phyloP scores from a whole-genome alignment of 2,329 filamentous ascomycete genomes.

The Fusarium fujikuroi region DNA sequence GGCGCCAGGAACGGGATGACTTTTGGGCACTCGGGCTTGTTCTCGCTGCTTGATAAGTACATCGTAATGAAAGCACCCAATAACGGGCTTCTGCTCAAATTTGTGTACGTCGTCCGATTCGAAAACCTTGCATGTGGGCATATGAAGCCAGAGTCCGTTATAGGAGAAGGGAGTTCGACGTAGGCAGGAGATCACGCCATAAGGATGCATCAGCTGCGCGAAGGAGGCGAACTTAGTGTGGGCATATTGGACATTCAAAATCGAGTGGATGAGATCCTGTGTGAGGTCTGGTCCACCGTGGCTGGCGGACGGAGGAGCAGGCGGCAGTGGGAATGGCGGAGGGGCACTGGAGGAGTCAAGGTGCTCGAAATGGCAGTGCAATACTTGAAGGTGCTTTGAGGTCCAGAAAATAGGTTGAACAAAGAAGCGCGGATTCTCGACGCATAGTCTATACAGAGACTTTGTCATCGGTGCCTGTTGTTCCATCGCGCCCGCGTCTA shows the following conservation, averaged over 20 bases:
- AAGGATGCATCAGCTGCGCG: too few species aligned
- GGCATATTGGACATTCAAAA: too few species aligned
- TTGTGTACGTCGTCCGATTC: fast-evolving
- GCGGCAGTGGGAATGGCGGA: too few species aligned
- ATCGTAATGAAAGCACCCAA: background rate
- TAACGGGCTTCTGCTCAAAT: fast-evolving
- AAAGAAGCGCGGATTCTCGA: fast-evolving
- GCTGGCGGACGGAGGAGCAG: too few species aligned
- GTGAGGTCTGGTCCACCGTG: too few species aligned
- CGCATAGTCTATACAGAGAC: background rate
- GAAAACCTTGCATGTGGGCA: background rate
- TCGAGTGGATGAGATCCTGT: too few species aligned
- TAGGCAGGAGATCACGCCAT: too few species aligned
- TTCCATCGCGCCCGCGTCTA: background rate
- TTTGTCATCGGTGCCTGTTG: background rate
- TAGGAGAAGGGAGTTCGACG: background rate
- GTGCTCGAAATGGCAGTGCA: background rate
- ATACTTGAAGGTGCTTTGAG: background rate
- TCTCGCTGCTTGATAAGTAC: fast-evolving
- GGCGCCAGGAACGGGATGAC: background rate
- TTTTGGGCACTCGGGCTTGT: fast-evolving
- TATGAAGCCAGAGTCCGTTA: background rate
- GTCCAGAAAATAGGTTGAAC: background rate
- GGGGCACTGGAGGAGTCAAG: background rate
- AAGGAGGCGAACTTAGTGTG: too few species aligned